Base-by-base conservation (phyloP, 2,329 filamentous ascomycete genomes). In the Blastomyces emzantsi region DNA sequence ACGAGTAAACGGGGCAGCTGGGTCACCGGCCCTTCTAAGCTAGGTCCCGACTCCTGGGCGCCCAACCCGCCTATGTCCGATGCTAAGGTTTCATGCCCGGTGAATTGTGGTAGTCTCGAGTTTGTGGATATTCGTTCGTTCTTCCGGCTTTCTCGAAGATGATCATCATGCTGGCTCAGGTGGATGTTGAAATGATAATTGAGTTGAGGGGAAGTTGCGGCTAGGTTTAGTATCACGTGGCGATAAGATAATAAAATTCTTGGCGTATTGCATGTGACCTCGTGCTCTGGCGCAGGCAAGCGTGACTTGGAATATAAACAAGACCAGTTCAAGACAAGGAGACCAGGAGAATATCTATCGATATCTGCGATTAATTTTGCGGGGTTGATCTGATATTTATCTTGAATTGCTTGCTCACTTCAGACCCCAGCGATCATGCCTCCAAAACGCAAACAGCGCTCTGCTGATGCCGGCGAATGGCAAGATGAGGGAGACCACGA, bases 381-480 rank as follows among this genome's bases (percentile, higher is more conserved):
- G 33, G 52, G 19, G 7, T 57, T 41, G 36, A 41, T 41, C 36
- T 11, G 36, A 28, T 17, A 33, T 55, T 36, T 36, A 30, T n/a
- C n/a, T n/a, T 36, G 19, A 55, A 36, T n/a, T 36, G 3, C 17
- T 22, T 5, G 13, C 28, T 19, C 28, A 55, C 30, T 17, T 36
- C 52, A 17, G 15, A 19, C 45, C 36, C 3, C n/a, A 17, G 11
- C 6, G 22, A 39, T 33, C 28, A 73, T 73, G 69, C 68, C 71
- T 36, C 66, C 69, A 45, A 62, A 62, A 57, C 61, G 61, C n/a
- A 55, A 62, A 45, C 61, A 64, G 25, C 60, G 57, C 43, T 47
- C 41, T 22, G 45, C 58, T 15, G 55, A 61, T n/a, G 55, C 36
- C 7, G 65, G 68, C 11, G 67, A 66, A 15, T 62, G 66, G n/a